Evolutionary conservation across 371 early-diverging fungal species (phyloP), one percentile per base, ranked within the genome.

Genomic region (Mucor indicus): DNA sequence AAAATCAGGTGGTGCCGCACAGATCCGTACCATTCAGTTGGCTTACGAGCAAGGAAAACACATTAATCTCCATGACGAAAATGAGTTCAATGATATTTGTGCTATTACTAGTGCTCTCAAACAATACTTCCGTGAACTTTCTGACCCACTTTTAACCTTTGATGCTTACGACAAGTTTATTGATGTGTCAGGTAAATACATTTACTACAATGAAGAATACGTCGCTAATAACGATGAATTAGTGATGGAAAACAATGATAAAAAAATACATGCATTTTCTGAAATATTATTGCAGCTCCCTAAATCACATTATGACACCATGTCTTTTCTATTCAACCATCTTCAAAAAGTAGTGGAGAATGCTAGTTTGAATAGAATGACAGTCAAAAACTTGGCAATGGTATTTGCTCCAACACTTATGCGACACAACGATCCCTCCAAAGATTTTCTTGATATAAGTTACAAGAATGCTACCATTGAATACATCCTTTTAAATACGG

Each of bases 331-430:
- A 16, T 49, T 72, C 15, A 38, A 45, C 0, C 77, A 76, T 49
- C 43, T 60, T 7, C 37, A 35, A 38, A 79, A 77, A 17, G 83
- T 93, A 0, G 70, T 72, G 16, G 50, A 75, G 27, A 53, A 68
- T 29, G 67, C 72, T 16, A 53, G 60, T 35, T 64, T 72, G 15
- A 96, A 94, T 61, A 65, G 87, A 50, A 96, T 96, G 96, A 82
- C 81, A 2, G 64, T 89, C 25, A 86, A 89, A 53, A 96, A 95
- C 44, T 60, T 96, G 24, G 87, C 92, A 3, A 89, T 95, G 13
- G 94, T 96, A 36, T 93, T 96, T 79, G 96, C 92, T 0, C 96
- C 95, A 0, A 93, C 91, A 3, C 63, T 96, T 12, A 69, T 96
- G 73, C 81, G 88, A 7, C 82, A 85, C 54, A 76, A 68, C 13